Evolutionary conservation across 2,329 filamentous ascomycete genomes (phyloP).

Genomic region (Arachnomyces sp.): DNA sequence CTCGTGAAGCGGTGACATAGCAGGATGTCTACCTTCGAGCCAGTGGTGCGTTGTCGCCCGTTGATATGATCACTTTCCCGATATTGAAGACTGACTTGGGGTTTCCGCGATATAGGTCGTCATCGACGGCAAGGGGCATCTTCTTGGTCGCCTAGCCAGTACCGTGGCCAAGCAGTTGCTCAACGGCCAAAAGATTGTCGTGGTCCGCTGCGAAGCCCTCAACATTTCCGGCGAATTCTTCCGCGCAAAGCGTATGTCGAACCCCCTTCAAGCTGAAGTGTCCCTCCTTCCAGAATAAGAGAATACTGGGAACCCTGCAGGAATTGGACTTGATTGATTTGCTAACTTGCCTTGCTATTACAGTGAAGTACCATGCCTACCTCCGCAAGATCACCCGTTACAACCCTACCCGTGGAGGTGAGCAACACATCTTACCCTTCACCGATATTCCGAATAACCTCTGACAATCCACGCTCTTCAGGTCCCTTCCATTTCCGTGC

Average conservation of each 20-base stretch:
- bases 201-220: constrained; percentile 96
- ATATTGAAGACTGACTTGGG: constrained; percentile 7
- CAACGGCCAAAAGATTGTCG: constrained; percentile 97
- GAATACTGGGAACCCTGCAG: constrained; percentile 12
- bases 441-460: neutral
- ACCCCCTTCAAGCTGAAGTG: constrained; percentile 13
- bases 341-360: constrained; percentile 20
- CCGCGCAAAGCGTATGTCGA: constrained; percentile 95
- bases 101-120: constrained; percentile 61
- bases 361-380: constrained; percentile 99
- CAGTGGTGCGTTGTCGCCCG: constrained; percentile 48
- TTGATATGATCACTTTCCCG: neutral
- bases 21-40: constrained; percentile 60
- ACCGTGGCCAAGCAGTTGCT: constrained; percentile 99
- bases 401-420: constrained; percentile 98
- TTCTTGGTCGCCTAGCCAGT: constrained; percentile 96
- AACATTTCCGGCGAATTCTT: constrained; percentile 99
- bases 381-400: constrained; percentile 99
- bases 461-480: constrained; percentile 28
- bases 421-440: constrained; percentile 32
- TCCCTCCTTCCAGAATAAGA: constrained; percentile 5
- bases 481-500: constrained; percentile 99
- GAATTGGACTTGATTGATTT: constrained; percentile 39
- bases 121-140: constrained; percentile 99
- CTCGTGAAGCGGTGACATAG: constrained; percentile 34